Base-by-base conservation (phyloP, 371 early-diverging fungal genomes). In the Saksenaea vasiformis region DNA sequence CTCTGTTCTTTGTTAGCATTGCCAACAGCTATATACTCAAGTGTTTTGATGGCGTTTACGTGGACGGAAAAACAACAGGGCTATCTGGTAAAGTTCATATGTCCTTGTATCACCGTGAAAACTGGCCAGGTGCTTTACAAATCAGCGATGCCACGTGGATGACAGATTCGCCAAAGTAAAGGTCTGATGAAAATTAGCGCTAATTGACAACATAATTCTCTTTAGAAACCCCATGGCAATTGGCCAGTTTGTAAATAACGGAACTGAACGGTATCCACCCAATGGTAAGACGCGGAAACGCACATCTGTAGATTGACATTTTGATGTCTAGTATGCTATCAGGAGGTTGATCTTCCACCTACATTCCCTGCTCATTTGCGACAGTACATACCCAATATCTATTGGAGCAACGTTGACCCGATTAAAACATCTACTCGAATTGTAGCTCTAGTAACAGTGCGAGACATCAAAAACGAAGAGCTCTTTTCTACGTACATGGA, bases 241-340 rank as follows among this genome's bases (percentile, higher is more conserved):
- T n/a, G 86, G 86, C 4, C 86, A 86, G 37, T 72, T 75, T 57
- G 81, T 86, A 28, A 86, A 86, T 57, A 84, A 86, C 39, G 79
- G 78, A 3, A 82, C 78, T 14, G 7, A 26, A 0, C 24, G 34
- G 24, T 60, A 64, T 44, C 64, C 61, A n/a, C 68, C 84, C 7
- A 86, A 86, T 61, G 82, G 82, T 82, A 74, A 54, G 15, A 8
- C 31, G 10, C 3, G 37, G 14, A 27, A 15, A 36, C 17, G 1
- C 9, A 53, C n/a, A 5, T 26, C 38, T 56, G 7, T 26, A 10
- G 3, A 15, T 17, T 59, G 31, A 19, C 27, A 31, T 58, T 56
- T 61, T n/a, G 31, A 47, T 27, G 22, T 11, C 9, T 60, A 76
- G 86, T 86, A 5, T 71, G 75, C 39, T 86, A 86, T 61, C 84